These are phyloP conservation scores for Vigna unguiculata DNA, from an alignment of 306 rosid genomes.

Conservation along the genomic window DNA sequence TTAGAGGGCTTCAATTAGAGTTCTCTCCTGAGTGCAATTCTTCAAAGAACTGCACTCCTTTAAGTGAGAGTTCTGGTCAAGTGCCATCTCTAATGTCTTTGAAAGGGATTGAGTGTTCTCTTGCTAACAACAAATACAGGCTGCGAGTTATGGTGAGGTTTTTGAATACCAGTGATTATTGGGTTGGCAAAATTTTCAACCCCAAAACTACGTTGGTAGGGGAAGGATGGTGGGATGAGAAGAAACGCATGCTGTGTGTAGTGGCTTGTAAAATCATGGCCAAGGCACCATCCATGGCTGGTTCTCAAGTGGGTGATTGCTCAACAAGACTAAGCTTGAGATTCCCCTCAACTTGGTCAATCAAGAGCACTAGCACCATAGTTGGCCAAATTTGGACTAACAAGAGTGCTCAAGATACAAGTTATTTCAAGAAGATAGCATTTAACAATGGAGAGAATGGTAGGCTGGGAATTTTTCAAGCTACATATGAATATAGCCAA, in stretches of 20 bases:
- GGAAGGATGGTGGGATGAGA: constrained; percentile 71
- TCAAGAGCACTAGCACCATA: constrained; percentile 45
- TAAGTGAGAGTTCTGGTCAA: constrained; percentile 39
- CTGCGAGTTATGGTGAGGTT: constrained; percentile 54
- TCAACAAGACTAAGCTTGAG: constrained; percentile 56
- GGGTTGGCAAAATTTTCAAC: constrained; percentile 32
- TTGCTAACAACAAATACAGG: not conserved
- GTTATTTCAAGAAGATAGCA: constrained; percentile 54
- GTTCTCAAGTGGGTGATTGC: constrained; percentile 62
- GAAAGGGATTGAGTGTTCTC: constrained; percentile 45
- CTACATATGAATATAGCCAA: constrained; percentile 56
- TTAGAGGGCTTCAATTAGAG: constrained; percentile 46
- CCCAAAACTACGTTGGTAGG: constrained; percentile 54
- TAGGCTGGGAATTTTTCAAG: not conserved
- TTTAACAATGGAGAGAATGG: constrained; percentile 20
- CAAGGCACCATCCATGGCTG: constrained; percentile 40
- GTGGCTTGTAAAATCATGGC: constrained; percentile 55
- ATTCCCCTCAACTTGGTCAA: constrained; percentile 61
- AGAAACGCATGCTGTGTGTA: constrained; percentile 43
- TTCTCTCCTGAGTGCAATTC: constrained; percentile 54
- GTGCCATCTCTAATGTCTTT: constrained; percentile 50
- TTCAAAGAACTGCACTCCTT: constrained; percentile 57
- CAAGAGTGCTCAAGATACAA: constrained; percentile 47
- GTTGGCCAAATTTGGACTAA: constrained; percentile 72
- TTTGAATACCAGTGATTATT: not conserved